Base-by-base conservation (phyloP, 2,329 filamentous ascomycete species). In the Beauveria sp. region DNA sequence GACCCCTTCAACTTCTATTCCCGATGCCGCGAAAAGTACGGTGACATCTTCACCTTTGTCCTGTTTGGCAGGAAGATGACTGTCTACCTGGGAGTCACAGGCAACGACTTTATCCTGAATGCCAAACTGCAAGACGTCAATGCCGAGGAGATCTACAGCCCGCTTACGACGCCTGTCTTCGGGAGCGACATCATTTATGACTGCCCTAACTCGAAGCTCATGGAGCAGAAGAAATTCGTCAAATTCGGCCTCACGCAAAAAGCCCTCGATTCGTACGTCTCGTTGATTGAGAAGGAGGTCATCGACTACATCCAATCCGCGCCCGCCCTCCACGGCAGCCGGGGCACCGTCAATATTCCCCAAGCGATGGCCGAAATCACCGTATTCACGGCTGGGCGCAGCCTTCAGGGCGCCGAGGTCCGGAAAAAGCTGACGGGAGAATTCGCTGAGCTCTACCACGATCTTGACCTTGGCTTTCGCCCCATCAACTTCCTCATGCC, bases 221-320 rank as follows among this genome's bases (percentile, higher is more conserved):
- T 93, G 89, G 90, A 95, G 76, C 90, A 95, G 77, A 93, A 93
- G 80, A 91, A 90, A 79, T 89, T 89, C 68, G 85, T 89, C 80
- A 89, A 90, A 72, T 85, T 86, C 66, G 86, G 87, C 50, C 81
- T 90, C 40, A 89, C 87, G 1, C 82, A 84, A 63, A 82, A 84
- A 28, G 85, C 86, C 3, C 83, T 90, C 67, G 80, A 77, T 63
- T 72, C 74, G 22, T 90, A 93, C 72, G 89, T 93, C 52, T 83
- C 80, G 46, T 77, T 91, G 70, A 92, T 93, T 73, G 83, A 85
- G 65, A 76, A 81, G 64, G 90, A 93, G 73, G 83, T 88, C 61
- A 76, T 82, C 53, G 80, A 83, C 66, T 93, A 90, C 71, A 75
- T 90, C 72, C 80, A 85, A 69, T 67, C 70, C 42, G 70, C 80